These are phyloP conservation scores for Viridothelium virens DNA, from an alignment of 495 filamentous ascomycete species.

Conservation along the genomic window DNA sequence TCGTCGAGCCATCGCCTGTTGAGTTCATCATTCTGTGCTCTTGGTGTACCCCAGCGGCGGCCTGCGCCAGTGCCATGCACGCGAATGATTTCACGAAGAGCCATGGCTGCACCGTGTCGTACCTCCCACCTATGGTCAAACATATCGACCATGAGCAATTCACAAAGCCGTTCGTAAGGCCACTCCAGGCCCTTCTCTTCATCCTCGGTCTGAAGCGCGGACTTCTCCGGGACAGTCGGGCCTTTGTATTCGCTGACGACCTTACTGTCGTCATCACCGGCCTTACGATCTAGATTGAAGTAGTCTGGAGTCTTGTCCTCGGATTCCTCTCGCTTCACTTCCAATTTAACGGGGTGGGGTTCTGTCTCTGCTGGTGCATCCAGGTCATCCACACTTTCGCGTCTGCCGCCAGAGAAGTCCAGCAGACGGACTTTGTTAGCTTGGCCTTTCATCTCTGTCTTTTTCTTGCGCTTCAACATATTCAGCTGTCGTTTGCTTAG, in stretches of 20 bases:
- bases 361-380: conserved; percentile 56
- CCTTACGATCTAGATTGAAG: conserved; percentile 71
- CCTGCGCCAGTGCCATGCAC: conserved; percentile 92
- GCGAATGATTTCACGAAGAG: conserved; percentile 80
- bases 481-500: conserved; percentile 90
- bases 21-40: conserved; percentile 64
- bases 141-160: conserved; percentile 83
- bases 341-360: conserved; percentile 60
- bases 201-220: conserved; percentile 58
- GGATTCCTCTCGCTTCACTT: conserved; percentile 48
- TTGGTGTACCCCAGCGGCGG: conserved; percentile 58
- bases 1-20: conserved; percentile 88
- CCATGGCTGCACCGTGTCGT: conserved; percentile 95
- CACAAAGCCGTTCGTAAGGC: conserved; percentile 90
- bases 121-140: conserved; percentile 95
- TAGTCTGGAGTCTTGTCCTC: conserved; percentile 58
- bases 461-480: conserved; percentile 74
- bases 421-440: conserved; percentile 85
- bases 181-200: conserved; percentile 77
- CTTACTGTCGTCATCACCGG: conserved; percentile 78
- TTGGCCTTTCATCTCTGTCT: conserved; percentile 44
- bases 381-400: conserved; percentile 56
- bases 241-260: conserved; percentile 96
- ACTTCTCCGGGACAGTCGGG: conserved; percentile 53
- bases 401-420: conserved; percentile 66